Evolutionary conservation across 805 yeast species (phyloP), one percentile per base, ranked within the genome.

Genomic region (Pichia insulana): DNA sequence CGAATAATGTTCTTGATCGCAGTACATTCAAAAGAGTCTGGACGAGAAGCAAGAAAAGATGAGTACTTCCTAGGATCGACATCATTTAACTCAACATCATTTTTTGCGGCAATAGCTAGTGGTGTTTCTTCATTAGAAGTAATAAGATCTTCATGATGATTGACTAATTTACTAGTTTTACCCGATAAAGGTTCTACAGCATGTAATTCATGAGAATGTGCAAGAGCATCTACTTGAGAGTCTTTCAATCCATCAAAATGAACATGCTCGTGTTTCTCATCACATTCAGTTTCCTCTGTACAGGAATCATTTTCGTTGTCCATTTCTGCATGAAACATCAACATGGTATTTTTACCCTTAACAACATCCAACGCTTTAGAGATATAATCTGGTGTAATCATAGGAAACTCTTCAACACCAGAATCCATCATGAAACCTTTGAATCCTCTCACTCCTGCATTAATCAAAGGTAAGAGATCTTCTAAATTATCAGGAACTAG

Each of bases 381-480:
- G 37, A 90, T 81, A 56, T 87, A 80, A 2, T 58, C 58, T 16
- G 82, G 73, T 32, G 69, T 70, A 41, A 89, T 81, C 50, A 83
- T 85, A 2, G 97, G 97, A 60, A 90, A 89, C 62, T 89, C 97
- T 40, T 87, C 95, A 17, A 90, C 97, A n/a, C 97, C 96, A 35
- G 92, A 81, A 50, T 89, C 95, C 55, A 89, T 87, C 64, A 90
- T 63, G 54, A 89, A 90, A 27, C 95, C 92, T 60, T 89, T 89
- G 68, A 89, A 89, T 1, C 97, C 97, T 35, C 96, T 70, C 7
- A 90, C 96, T 38, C 97, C 97, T 48, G 84, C 78, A 44, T 78
- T 64, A 46, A 88, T 79, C 55, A 89, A 70, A 0, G 96, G 95
- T 18, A 71, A 67, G 50, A 89, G 68, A 52, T 85, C 79, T 10